These are phyloP conservation scores for Ophiorrhiza pumila DNA, from an alignment of 257 asterid genomes.

Conservation along the genomic window DNA sequence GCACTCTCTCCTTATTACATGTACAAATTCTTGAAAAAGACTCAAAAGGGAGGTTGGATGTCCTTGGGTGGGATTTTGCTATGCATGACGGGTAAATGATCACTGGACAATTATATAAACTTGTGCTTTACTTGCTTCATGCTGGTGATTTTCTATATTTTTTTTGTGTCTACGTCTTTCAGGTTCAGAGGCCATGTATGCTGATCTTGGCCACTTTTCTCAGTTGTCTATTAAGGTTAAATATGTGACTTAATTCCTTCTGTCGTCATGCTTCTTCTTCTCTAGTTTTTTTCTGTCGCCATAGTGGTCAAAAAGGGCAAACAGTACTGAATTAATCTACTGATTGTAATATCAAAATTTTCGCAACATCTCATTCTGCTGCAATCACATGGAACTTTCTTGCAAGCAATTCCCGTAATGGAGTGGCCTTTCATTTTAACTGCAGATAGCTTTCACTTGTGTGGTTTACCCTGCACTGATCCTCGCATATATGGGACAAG, in stretches of 20 bases:
- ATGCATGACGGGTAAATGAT: slow-evolving; percentile 72
- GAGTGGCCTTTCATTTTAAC: slow-evolving; percentile 1
- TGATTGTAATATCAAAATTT: neutral
- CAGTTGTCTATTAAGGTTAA: slow-evolving; percentile 87
- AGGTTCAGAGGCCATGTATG: slow-evolving; percentile 98
- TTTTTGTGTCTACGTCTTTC: slow-evolving; percentile 12
- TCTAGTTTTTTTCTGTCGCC: slow-evolving; percentile 1
- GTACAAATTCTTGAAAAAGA: slow-evolving; percentile 92
- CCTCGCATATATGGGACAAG: slow-evolving; percentile 99
- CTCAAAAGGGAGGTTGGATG: slow-evolving; percentile 87
- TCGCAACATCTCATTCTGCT: neutral
- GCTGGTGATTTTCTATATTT: neutral
- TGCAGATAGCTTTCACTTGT: slow-evolving; percentile 85
- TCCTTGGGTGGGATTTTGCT: slow-evolving; percentile 88
- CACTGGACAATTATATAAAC: slow-evolving; percentile 10
- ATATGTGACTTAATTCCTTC: neutral
- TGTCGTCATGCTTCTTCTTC: neutral
- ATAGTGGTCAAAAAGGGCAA: neutral
- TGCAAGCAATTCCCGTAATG: slow-evolving; percentile 4
- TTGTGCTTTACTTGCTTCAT: slow-evolving; percentile 1
- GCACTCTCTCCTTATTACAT: slow-evolving; percentile 96
- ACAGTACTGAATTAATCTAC: neutral
- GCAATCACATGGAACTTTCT: neutral
- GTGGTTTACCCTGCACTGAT: slow-evolving; percentile 87
- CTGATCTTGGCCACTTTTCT: slow-evolving; percentile 96